Conservation (phyloP, 805 yeast species). For the Kluyveromyces nonfermentans region DNA sequence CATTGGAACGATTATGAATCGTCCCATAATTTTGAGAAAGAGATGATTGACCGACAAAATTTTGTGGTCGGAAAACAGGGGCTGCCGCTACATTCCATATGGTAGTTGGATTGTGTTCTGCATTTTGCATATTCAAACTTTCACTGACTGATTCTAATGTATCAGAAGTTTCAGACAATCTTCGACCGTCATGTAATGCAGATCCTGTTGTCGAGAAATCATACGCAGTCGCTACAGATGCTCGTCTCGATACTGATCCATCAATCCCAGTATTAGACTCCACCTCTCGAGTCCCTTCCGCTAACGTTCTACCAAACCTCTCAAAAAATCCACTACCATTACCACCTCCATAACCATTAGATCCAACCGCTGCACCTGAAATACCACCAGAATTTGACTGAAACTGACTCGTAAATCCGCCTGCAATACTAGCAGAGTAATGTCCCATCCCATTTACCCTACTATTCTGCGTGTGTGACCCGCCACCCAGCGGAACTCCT, state of each 20-base stretch:
- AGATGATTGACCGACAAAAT: background rate
- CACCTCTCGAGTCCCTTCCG: constrained; percentile 29
- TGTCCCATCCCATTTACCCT: constrained; percentile 16
- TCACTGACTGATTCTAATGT: constrained; percentile 10
- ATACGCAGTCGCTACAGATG: constrained; percentile 1
- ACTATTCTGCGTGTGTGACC: constrained; percentile 7
- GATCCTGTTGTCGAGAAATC: constrained; percentile 6
- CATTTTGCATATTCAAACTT: constrained; percentile 6
- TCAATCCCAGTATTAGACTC: constrained; percentile 8
- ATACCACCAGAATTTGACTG: background rate
- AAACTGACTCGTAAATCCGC: constrained; percentile 8
- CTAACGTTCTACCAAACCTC: constrained; percentile 26
- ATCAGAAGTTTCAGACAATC: constrained; percentile 8
- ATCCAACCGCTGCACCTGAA: background rate
- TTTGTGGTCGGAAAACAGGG: constrained; percentile 20
- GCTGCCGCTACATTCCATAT: constrained; percentile 24
- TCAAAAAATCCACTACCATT: constrained; percentile 25
- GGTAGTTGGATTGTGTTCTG: constrained; percentile 5
- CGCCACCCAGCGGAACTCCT: constrained; percentile 5
- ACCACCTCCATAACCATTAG: background rate
- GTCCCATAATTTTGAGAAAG: too few relatives aligned
- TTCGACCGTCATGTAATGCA: constrained; percentile 4
- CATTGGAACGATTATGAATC: background rate
- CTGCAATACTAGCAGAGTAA: constrained; percentile 22
- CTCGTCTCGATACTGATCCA: constrained; percentile 1